Evolutionary conservation across 768 basidiomycete species (phyloP), one percentile per base, ranked within the genome.

Genomic region (Saitozyma sp.): DNA sequence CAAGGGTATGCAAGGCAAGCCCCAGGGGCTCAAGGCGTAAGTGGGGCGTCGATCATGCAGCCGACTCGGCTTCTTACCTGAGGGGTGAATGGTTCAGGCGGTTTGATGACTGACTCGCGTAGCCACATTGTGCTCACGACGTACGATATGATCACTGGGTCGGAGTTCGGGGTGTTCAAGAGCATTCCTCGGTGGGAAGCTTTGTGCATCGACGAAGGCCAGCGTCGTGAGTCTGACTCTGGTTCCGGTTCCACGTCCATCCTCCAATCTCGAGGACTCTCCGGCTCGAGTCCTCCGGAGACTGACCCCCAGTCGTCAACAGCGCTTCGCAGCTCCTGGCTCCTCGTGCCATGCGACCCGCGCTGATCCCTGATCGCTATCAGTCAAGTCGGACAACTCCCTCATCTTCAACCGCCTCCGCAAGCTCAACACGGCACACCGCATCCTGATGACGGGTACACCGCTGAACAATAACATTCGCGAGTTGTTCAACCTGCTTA

Each of bases 381-480:
- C 74, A 92, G 94, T 91, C 57, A 96, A 96, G 82, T 91, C 83
- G 70, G 90, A 95, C 67, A 81, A 75, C 17, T 90, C 86, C 69
- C 76, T 91, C 57, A 84, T 94, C 20, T 94, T 94, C 82, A 88
- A 83, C 75, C 88, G 89, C 64, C 81, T 95, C 46, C 89, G 88
- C 58, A 89, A 91, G 62, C 82, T 97, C 55, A 89, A 87, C 50
- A 85, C 84, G 41, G 80, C 86, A 4, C 91, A 95, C 76, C 86
- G 91, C 42, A 83, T 96, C 14, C 88, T 95, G 55, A 89, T 94
- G 86, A 94, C 94, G 50, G 91, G 92, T 85, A 98, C 96, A 0
- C 95, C 95, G 0, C 79, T 98, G 61, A 98, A 98, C 79, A 98
- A 98, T 82, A 98, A 97, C 74, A 89, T 99, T 20, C 85, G 91